Percentiles rank a stretch among this genome's conserved stretches.
These are phyloP conservation scores for Macrophomina phaseolina DNA, from an alignment of 2,329 filamentous ascomycete species.

Conservation along the genomic window DNA sequence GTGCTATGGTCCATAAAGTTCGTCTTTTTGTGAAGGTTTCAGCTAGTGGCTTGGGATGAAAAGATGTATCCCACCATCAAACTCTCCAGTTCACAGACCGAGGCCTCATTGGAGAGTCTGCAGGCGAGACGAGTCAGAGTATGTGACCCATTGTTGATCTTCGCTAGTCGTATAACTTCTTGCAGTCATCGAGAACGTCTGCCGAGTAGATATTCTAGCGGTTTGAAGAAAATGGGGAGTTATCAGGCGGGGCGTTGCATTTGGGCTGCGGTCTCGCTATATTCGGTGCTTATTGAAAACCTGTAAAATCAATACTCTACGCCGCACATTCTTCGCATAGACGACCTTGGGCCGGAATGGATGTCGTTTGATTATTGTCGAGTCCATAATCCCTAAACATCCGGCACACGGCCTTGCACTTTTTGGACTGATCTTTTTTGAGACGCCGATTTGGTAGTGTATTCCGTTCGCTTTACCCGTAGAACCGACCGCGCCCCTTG, in stretches of 20 bases:
- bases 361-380: constrained; percentile 33
- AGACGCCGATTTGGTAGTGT: constrained; percentile 42
- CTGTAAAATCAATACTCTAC: constrained; percentile 6
- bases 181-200: constrained; percentile 71
- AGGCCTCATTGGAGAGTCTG: constrained; percentile 74
- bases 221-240: background rate
- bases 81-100: constrained; percentile 71
- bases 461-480: constrained; percentile 46
- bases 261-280: background rate
- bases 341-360: constrained; percentile 16
- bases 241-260: background rate
- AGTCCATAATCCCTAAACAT: constrained; percentile 41
- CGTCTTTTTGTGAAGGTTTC: too few relatives aligned
- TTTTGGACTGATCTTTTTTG: constrained; percentile 33
- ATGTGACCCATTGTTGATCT: constrained; percentile 69
- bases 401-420: constrained; percentile 43
- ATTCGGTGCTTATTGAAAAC: background rate
- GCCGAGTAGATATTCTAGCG: constrained; percentile 91
- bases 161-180: constrained; percentile 94
- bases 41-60: too few relatives aligned
- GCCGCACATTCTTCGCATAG: background rate
- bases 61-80: constrained; percentile 83
- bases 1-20: too few relatives aligned
- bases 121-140: constrained; percentile 67
- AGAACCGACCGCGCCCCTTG: constrained; percentile 41